Base-by-base conservation (phyloP, 805 yeast species). In the Suhomyces tanzawaensis region DNA sequence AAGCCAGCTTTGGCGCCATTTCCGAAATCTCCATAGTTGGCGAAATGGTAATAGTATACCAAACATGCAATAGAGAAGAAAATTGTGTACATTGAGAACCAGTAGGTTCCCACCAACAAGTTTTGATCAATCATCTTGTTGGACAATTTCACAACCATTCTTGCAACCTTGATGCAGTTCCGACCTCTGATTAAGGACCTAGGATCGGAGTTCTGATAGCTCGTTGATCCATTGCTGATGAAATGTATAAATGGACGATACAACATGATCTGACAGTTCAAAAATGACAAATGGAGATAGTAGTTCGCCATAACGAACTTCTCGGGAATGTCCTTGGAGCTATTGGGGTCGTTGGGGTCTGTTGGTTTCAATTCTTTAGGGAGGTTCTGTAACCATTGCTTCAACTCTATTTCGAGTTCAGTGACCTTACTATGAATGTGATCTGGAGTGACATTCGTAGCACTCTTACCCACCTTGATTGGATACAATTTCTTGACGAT, bases 181-280 rank as follows among this genome's bases (percentile, higher is more conserved):
- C 82, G 74, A 0, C 95, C 95, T 55, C 88, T 74, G 9, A 79
- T 79, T 26, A 81, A 70, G 13, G 89, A 83, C 41, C 79, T 69
- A 30, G 80, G 74, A 49, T 79, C 84, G 1, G 66, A 53, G 9
- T 52, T 46, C 22, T 55, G 53, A n/a, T 51, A 45, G n/a, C 30
- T 24, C 2, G 36, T 27, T 7, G 42, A 32, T 31, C 77, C 79
- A 35, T 84, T 80, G 23, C 86, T 76, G 37, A 84, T 75, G 56
- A 82, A 86, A 62, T 88, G 95, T 48, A 89, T 84, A 55, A 88
- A 89, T 2, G 96, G 96, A 35, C 95, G 75, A 53, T 88, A 89
- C 12, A 89, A 68, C 52, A 85, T 82, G 40, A 88, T 79, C 56
- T 84, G 85, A 39, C 88, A 85, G 53, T 87, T 86, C 33, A 85